Conservation (phyloP, 208 protist species). For the Leishmania mexicana region DNA sequence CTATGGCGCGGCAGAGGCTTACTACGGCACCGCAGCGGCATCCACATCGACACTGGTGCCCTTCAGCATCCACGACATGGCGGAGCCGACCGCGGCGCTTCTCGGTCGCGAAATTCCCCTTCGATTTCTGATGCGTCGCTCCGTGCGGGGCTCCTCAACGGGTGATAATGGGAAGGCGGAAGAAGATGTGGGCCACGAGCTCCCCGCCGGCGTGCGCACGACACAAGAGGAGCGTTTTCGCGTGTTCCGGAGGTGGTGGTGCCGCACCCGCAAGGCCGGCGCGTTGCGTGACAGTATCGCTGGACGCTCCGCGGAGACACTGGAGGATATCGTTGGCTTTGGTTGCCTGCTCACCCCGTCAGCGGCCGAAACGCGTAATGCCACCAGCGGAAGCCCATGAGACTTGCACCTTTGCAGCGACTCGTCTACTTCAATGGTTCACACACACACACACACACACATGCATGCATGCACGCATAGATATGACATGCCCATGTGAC, state of each 20-base stretch:
- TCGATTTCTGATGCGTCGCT: constrained; percentile 10
- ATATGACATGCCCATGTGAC: too few species aligned
- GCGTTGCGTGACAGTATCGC: constrained; percentile 28
- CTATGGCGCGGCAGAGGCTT: constrained; percentile 33
- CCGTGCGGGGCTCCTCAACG: neutral
- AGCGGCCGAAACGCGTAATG: neutral
- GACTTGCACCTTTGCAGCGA: neutral
- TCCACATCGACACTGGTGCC: neutral
- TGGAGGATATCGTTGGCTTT: constrained; percentile 33
- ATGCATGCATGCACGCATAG: neutral
- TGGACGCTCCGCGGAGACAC: constrained; percentile 18
- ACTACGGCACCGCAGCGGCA: constrained; percentile 19
- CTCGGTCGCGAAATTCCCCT: constrained; percentile 25
- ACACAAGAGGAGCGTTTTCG: constrained; percentile 29
- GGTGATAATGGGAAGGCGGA: constrained; percentile 17
- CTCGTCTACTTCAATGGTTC: neutral
- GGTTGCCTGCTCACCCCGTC: constrained; percentile 16
- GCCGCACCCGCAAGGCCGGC: constrained; percentile 27
- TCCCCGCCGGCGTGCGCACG: constrained; percentile 15
- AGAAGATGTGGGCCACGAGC: constrained; percentile 1
- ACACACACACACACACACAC: neutral
- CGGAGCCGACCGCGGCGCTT: constrained; percentile 8
- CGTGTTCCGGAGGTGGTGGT: constrained; percentile 34
- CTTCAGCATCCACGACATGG: constrained; percentile 11
- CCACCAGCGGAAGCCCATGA: neutral